Conservation (phyloP, 306 rosid species). For the Glycine soja region DNA sequence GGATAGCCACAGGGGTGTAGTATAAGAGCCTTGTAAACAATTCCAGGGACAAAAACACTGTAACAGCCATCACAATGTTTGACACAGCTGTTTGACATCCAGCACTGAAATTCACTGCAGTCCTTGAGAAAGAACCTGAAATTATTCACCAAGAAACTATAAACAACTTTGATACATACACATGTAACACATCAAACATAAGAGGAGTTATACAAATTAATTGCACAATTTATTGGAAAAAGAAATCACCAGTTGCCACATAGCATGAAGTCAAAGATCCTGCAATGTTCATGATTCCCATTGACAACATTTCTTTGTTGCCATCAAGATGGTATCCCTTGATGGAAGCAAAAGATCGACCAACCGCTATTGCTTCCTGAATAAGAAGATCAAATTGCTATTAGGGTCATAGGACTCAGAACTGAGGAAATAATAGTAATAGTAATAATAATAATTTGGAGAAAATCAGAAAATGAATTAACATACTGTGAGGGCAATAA, state of each 20-base stretch:
- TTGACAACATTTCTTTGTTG: constrained; percentile 83
- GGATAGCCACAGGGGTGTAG: constrained; percentile 79
- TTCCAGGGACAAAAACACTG: constrained; percentile 66
- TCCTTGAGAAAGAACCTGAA: constrained; percentile 80
- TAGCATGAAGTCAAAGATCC: constrained; percentile 92
- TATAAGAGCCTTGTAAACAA: constrained; percentile 69
- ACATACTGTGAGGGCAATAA: constrained; percentile 82
- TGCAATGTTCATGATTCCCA: constrained; percentile 85
- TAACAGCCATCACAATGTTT: constrained; percentile 79
- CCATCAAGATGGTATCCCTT: constrained; percentile 87
- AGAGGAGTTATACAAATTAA: neutral
- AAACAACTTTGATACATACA: neutral
- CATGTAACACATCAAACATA: constrained; percentile 2
- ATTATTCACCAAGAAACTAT: constrained; percentile 5
- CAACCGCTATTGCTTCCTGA: constrained; percentile 80
- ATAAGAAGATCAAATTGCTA: constrained; percentile 29
- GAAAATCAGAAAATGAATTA: neutral
- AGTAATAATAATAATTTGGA: too few relatives aligned
- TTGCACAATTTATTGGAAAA: neutral
- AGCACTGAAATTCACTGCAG: constrained; percentile 83
- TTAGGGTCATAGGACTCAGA: neutral
- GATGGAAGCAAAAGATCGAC: constrained; percentile 83
- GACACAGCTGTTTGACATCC: constrained; percentile 78
- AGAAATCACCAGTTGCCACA: constrained; percentile 74
- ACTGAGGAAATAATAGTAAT: neutral